Percentiles rank a stretch among this genome's conserved stretches.
These are phyloP conservation scores for Talaromyces thailandensis DNA, from an alignment of 495 filamentous ascomycete genomes.

Conservation along the genomic window DNA sequence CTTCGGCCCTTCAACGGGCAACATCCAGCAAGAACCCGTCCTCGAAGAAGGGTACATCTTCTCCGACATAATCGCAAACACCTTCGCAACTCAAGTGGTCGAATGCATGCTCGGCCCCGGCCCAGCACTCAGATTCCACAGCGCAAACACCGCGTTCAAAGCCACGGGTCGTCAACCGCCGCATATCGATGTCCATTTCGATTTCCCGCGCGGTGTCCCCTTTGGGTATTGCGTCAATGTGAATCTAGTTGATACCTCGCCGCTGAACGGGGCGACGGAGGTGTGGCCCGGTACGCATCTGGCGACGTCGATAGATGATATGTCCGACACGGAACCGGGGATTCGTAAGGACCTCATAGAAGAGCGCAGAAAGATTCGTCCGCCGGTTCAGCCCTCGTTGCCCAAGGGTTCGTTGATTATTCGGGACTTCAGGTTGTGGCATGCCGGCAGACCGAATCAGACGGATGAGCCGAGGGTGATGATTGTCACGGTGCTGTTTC, in stretches of 20 bases:
- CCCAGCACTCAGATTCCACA: constrained; percentile 41
- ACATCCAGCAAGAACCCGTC: constrained; percentile 46
- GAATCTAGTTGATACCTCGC: constrained; percentile 17
- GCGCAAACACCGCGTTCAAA: constrained; percentile 42
- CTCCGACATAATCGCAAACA: constrained; percentile 34
- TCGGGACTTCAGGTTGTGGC: constrained; percentile 34
- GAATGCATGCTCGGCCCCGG: constrained; percentile 38
- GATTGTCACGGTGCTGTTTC: constrained; percentile 25
- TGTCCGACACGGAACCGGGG: constrained; percentile 15
- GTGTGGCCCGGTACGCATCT: constrained; percentile 34
- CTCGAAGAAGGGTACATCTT: constrained; percentile 29
- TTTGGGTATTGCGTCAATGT: constrained; percentile 16
- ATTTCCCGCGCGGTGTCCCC: constrained; percentile 29
- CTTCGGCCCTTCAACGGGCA: constrained; percentile 41
- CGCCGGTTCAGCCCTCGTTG: constrained; percentile 26
- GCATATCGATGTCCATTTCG: constrained; percentile 48
- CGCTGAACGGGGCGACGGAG: constrained; percentile 32
- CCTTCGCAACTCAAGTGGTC: constrained; percentile 40
- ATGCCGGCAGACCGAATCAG: constrained; percentile 35
- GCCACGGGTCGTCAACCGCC: constrained; percentile 35
- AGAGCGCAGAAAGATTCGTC: constrained; percentile 17
- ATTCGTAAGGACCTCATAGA: constrained; percentile 21
- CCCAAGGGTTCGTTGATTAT: constrained; percentile 31
- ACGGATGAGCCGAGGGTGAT: constrained; percentile 33
- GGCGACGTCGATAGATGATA: constrained; percentile 13